Percentiles rank a stretch among this genome's conserved stretches.
Conservation (phyloP, 2,329 filamentous ascomycete species). For the Colletotrichum neosansevieriae region DNA sequence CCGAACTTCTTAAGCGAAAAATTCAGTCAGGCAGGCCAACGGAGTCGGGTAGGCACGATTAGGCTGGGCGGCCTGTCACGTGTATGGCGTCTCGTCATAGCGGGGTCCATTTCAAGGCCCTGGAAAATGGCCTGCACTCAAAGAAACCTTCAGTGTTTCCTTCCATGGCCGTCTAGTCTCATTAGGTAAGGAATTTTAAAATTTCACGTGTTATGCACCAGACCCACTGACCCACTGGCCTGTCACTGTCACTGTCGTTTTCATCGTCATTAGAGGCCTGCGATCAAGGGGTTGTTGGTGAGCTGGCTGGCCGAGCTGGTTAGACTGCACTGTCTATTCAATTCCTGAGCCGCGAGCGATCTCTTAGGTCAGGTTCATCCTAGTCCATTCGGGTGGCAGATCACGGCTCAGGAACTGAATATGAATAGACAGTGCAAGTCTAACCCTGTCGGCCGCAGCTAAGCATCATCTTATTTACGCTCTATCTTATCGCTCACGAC, state of each 20-base stretch:
- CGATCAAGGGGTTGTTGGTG: not conserved
- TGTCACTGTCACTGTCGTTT: not conserved
- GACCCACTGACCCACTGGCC: not conserved
- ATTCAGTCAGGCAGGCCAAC: conserved; percentile 51
- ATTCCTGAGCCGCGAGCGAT: too few species aligned
- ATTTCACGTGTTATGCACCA: not conserved
- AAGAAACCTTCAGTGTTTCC: too few species aligned
- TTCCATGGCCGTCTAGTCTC: not conserved
- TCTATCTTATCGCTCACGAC: too few species aligned
- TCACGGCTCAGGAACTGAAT: too few species aligned
- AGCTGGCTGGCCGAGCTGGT: too few species aligned
- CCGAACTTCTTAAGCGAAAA: conserved; percentile 54
- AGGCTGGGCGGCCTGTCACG: conserved; percentile 36
- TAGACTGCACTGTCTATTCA: too few species aligned
- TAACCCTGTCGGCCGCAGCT: too few species aligned
- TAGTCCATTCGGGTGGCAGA: too few species aligned
- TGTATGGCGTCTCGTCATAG: conserved; percentile 39
- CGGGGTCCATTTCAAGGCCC: conserved; percentile 21
- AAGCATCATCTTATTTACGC: too few species aligned
- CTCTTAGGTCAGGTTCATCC: too few species aligned
- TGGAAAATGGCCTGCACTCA: not conserved
- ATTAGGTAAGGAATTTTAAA: not conserved
- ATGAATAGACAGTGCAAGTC: too few species aligned
- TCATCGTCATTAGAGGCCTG: not conserved
- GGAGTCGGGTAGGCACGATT: conserved; percentile 40